These are phyloP conservation scores for Pseudotsuga menziesii DNA, from an alignment of 75 land plant genomes.

Conservation along the genomic window DNA sequence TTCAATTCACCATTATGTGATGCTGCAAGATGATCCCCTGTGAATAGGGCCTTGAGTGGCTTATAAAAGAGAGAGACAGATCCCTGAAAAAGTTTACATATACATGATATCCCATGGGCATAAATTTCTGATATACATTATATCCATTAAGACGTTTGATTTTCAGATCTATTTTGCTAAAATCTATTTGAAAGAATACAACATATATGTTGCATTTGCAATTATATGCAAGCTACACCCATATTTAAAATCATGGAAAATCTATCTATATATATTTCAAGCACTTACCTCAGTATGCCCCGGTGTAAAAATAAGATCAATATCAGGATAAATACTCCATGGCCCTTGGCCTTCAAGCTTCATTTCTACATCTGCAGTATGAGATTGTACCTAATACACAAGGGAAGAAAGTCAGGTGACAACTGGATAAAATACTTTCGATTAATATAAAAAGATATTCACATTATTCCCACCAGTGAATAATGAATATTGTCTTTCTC, in stretches of 20 bases:
- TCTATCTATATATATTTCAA: neutral
- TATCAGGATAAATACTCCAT: conserved; percentile 59
- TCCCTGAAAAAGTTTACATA: conserved; percentile 36
- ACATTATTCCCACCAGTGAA: too few species aligned
- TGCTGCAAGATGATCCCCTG: conserved; percentile 65
- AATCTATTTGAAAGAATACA: neutral
- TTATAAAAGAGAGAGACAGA: conserved; percentile 64
- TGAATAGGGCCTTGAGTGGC: conserved; percentile 54
- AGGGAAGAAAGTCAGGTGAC: too few species aligned
- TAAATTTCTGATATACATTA: neutral
- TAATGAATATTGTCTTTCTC: too few species aligned
- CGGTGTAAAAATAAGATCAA: conserved; percentile 69
- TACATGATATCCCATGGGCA: neutral
- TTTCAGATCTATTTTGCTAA: neutral
- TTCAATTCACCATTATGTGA: conserved; percentile 17
- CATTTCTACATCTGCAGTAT: conserved; percentile 61
- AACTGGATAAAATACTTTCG: too few species aligned
- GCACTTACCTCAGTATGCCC: conserved; percentile 67
- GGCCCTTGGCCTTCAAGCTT: conserved; percentile 71
- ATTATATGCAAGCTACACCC: neutral
- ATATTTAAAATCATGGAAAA: neutral
- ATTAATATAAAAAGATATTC: too few species aligned
- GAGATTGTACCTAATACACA: conserved; percentile 32
- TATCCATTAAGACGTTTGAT: neutral
- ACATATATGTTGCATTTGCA: neutral